Base-by-base conservation (phyloP, 2,329 filamentous ascomycete genomes). In the Endothia cerciana region DNA sequence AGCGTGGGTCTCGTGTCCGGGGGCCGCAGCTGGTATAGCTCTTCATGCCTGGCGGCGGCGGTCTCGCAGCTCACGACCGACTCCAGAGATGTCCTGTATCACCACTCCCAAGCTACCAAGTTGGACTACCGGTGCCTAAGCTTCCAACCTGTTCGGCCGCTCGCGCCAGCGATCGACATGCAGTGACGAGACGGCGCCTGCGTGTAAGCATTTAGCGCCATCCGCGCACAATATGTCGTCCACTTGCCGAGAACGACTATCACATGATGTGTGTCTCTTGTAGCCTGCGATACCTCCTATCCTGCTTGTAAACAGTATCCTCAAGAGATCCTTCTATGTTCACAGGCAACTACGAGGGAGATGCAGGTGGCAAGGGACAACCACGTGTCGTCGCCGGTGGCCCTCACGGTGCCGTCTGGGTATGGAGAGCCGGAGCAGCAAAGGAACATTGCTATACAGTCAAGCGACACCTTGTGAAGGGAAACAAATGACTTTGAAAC, bases 121-220 rank as follows among this genome's bases (percentile, higher is more conserved):
- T 17, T 5, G n/a, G 45, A 28, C 45, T 22, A 28, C 22, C 45
- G 17, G 22, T 49, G 45, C 25, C 15, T 2, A 49, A 15, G 22
- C 45, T 28, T 11, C 11, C 45, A 49, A 11, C n/a, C 22, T 28
- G 45, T 49, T 25, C 4, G 22, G 22, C 4, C 10, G 15, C 47
- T 51, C 47, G 15, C 25, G 25, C 22, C 15, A 7, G 47, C 15
- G 47, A 51, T 51, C 47, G 47, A 51, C 47, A 51, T 28, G 4
- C 13, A 51, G 47, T 51, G 47, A 51, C 47, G 25, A 30, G 25
- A 43, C 38, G n/a, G 36, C 36, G 40, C 11, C 57, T 59, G 57
- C 40, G 56, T 59, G 57, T 59, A 59, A 59, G 57, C 38, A 59
- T 45, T 59, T 59, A 59, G 57, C 57, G 38, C 57, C 36, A 22